phyloP scores from a whole-genome alignment of 192 early-diverging fungal species.

The Podila minutissima region DNA sequence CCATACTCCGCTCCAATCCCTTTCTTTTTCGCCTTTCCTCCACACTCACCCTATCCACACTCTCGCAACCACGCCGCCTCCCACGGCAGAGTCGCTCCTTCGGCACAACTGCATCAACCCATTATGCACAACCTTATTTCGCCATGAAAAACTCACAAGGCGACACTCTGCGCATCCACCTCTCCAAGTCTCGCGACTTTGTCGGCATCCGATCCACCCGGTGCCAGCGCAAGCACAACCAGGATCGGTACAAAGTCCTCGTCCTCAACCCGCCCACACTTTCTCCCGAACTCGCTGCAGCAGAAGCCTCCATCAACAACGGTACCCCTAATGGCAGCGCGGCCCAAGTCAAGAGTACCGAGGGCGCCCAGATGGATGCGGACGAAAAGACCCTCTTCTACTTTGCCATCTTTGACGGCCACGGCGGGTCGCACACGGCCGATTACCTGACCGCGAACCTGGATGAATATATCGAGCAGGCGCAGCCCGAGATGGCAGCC shows the following conservation, averaged over 20 bases:
- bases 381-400: slow-evolving; percentile 53
- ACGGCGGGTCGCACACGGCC: slow-evolving; percentile 56
- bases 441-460: slow-evolving; percentile 59
- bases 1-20: too few relatives aligned
- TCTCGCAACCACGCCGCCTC: background rate
- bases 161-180: slow-evolving; percentile 54
- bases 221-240: slow-evolving; percentile 63
- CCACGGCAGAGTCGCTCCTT: background rate
- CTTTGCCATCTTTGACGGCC: slow-evolving; percentile 69
- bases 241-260: slow-evolving; percentile 61
- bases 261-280: slow-evolving; percentile 45
- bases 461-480: slow-evolving; percentile 60
- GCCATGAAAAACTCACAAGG: slow-evolving; percentile 49
- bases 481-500: slow-evolving; percentile 49
- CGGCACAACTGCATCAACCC: background rate
- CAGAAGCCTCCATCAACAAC: slow-evolving; percentile 13
- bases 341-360: background rate
- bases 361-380: slow-evolving; percentile 29
- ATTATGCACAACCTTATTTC: slow-evolving; percentile 33
- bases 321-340: background rate
- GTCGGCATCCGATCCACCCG: slow-evolving; percentile 63
- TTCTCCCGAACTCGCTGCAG: slow-evolving; percentile 14
- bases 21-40: background rate
- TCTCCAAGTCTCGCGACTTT: slow-evolving; percentile 56
- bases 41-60: background rate